Evolutionary conservation across 805 yeast genomes (phyloP).

Genomic region (Saturnispora galanensis): DNA sequence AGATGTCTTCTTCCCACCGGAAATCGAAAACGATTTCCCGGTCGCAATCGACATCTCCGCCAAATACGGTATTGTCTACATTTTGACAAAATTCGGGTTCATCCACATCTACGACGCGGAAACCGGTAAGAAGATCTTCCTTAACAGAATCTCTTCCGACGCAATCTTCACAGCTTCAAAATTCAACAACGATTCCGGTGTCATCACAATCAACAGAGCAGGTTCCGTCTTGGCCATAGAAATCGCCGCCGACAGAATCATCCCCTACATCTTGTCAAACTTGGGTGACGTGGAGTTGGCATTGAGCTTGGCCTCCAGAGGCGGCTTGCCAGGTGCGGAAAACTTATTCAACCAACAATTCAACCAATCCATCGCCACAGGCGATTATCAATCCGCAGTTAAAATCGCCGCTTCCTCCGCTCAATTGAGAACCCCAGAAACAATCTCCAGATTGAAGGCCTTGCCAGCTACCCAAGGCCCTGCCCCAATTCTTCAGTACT

Average conservation of each 20-base stretch:
- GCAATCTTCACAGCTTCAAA: slow-evolving; percentile 85
- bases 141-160: slow-evolving; percentile 92
- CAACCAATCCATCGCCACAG: slow-evolving; percentile 70
- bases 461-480: slow-evolving; percentile 90
- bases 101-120: slow-evolving; percentile 93
- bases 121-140: slow-evolving; percentile 84
- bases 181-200: slow-evolving; percentile 67
- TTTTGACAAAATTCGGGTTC: slow-evolving; percentile 92
- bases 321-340: slow-evolving; percentile 97
- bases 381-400: slow-evolving; percentile 88
- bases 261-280: slow-evolving; percentile 82
- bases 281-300: slow-evolving; percentile 83
- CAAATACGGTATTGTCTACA: slow-evolving; percentile 76
- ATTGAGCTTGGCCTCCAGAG: slow-evolving; percentile 81
- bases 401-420: slow-evolving; percentile 94
- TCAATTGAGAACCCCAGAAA: slow-evolving; percentile 86
- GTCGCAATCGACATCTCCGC: slow-evolving; percentile 80
- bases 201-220: slow-evolving; percentile 84
- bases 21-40: slow-evolving; percentile 94
- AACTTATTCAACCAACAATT: slow-evolving; percentile 84
- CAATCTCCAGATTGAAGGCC: slow-evolving; percentile 84
- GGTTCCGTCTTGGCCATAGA: slow-evolving; percentile 95
- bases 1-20: slow-evolving; percentile 94
- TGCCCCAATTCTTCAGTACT: slow-evolving; percentile 88
- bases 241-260: slow-evolving; percentile 70